phyloP scores from a whole-genome alignment of 352 stramenopile species.

The Pythium folliculosum region DNA sequence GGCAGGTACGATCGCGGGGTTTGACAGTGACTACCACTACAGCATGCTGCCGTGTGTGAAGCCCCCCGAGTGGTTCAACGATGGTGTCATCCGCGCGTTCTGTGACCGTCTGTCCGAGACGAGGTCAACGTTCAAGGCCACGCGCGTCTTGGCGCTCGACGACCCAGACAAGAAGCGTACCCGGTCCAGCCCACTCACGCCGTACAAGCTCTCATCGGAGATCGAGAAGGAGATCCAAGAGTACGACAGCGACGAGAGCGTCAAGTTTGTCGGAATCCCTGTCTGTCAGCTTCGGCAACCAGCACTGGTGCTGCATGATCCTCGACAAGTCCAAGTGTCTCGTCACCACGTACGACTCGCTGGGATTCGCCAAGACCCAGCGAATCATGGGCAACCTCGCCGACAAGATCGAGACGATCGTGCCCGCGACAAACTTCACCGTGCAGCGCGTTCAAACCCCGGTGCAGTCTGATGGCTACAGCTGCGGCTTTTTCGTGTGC shows the following conservation, averaged over 20 bases:
- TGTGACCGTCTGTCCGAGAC: too few relatives aligned
- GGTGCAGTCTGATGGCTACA: conserved; percentile 1
- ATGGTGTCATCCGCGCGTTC: background rate
- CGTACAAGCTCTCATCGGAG: background rate
- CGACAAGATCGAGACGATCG: background rate
- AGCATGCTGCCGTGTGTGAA: conserved; percentile 1
- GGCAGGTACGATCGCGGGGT: background rate
- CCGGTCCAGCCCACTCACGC: too few relatives aligned
- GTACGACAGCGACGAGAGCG: background rate
- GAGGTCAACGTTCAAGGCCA: too few relatives aligned
- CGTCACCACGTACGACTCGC: background rate
- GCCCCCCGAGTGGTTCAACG: conserved; percentile 1
- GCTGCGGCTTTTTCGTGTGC: conserved; percentile 7
- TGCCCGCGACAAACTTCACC: background rate
- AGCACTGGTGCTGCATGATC: background rate
- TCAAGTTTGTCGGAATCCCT: background rate
- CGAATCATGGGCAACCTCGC: background rate
- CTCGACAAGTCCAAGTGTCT: background rate
- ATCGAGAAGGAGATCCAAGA: background rate
- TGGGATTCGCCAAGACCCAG: background rate
- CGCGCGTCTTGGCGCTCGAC: too few relatives aligned
- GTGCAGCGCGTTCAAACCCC: background rate
- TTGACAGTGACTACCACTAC: conserved; percentile 4
- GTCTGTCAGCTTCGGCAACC: background rate
- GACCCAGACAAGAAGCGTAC: too few relatives aligned